Conservation (phyloP, 768 basidiomycete genomes). For the Termitomyces titanicus region DNA sequence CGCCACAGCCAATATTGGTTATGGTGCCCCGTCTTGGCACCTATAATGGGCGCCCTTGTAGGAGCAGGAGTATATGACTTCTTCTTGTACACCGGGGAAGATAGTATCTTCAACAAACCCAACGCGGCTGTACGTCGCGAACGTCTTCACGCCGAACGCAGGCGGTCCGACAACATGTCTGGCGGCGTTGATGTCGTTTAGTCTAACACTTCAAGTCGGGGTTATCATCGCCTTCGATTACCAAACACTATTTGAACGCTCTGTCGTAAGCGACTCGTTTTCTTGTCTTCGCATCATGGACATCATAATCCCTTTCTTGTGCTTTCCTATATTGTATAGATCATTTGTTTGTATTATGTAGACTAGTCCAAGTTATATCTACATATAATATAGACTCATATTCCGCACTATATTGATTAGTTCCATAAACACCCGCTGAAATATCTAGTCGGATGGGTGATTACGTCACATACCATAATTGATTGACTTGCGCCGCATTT, state of each 20-base stretch:
- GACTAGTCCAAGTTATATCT: too few relatives aligned
- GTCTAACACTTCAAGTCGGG: not conserved
- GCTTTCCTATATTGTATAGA: not conserved
- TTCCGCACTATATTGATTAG: too few relatives aligned
- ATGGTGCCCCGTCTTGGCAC: conserved; percentile 62
- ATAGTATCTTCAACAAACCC: conserved; percentile 49
- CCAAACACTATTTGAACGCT: not conserved
- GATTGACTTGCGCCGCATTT: not conserved
- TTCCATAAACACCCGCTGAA: too few relatives aligned
- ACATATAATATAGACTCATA: too few relatives aligned
- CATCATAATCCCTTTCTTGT: not conserved
- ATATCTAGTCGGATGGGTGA: not conserved
- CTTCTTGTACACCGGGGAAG: conserved; percentile 53
- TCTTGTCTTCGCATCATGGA: not conserved
- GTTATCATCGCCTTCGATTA: not conserved
- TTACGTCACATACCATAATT: not conserved
- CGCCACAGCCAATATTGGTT: conserved; percentile 61
- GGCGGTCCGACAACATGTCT: conserved; percentile 7
- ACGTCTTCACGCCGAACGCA: conserved; percentile 6
- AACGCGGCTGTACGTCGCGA: conserved; percentile 9
- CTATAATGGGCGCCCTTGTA: conserved; percentile 51
- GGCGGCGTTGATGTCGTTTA: conserved; percentile 13
- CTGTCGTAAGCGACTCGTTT: not conserved
- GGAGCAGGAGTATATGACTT: conserved; percentile 56
- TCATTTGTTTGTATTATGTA: too few relatives aligned